Base-by-base conservation (phyloP, 495 filamentous ascomycete species). In the Daldinia grandis region DNA sequence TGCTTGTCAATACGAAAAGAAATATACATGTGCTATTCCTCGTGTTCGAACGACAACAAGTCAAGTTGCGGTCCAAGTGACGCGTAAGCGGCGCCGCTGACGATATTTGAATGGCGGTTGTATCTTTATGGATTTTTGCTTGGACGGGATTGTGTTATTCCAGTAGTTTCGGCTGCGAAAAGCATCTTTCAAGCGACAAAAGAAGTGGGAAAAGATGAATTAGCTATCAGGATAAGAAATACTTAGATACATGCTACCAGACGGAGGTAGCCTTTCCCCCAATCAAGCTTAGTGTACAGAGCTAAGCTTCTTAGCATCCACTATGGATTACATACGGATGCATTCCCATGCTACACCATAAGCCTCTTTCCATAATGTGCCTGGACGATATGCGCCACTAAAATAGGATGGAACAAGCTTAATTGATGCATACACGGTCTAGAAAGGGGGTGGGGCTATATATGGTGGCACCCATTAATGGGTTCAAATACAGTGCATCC, bases 61-160 rank as follows among this genome's bases (percentile, higher is more conserved):
- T 61, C 47, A 5, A 44, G 35, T 49, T 64, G 42, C 17, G 49
- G 19, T 30, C 19, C 17, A 38, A 44, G 56, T 35, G 69, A 68
- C 64, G 69, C 65, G 70, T 73, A 56, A 73, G 55, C 65, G 17
- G 47, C 40, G 55, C 61, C 57, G 49, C 49, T 55, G 68, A 56
- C 17, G 35, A 57, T 24, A 58, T 61, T 38, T 56, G 61, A 40
- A 59, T 24, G 55, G 25, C 51, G 27, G 53, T 57, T 47, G 50
- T 25, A 31, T 61, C 15, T 51, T 3, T 50, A 62, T 58, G 44
- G 10, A 50, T 47, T 71, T 55, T 37, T n/a, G 2, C 4, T 47
- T 25, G 49, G 54, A 47, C 19, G 42, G 42, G 42, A 61, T 58
- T 53, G 51, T 24, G 57, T 58, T 62, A 71, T 53, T 66, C 31